Evolutionary conservation across 2,329 filamentous ascomycete genomes (phyloP).

Genomic region (Calcarisporium arbuscula): DNA sequence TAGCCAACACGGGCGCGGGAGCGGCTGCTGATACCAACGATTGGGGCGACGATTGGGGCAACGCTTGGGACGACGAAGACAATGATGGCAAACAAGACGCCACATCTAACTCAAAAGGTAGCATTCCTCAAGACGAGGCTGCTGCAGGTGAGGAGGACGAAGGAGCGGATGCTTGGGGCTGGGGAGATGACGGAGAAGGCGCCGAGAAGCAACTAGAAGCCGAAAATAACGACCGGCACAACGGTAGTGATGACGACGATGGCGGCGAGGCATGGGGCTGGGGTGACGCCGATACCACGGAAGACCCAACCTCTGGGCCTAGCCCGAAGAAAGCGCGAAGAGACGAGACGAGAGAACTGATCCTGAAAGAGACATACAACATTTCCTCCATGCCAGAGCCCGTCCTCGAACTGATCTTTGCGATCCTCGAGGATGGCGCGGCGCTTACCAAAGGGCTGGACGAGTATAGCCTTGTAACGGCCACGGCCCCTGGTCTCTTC

Average conservation of each 20-base stretch:
- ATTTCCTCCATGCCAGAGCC: constrained; percentile 82
- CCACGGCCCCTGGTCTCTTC: constrained; percentile 65
- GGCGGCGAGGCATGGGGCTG: constrained; percentile 73
- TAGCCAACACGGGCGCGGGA: constrained; percentile 48
- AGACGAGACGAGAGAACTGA: constrained; percentile 55
- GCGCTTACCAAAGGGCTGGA: constrained; percentile 49
- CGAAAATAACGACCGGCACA: no score
- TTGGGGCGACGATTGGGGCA: constrained; percentile 73
- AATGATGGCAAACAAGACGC: constrained; percentile 13
- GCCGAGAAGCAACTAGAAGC: constrained; percentile 15
- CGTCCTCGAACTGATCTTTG: constrained; percentile 60
- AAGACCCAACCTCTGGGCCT: constrained; percentile 8
- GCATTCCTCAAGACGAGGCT: constrained; percentile 9
- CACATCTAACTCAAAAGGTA: constrained; percentile 10
- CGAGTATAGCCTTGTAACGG: constrained; percentile 52
- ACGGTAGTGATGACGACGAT: constrained; percentile 44
- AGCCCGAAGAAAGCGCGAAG: constrained; percentile 11
- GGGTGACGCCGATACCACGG: constrained; percentile 44
- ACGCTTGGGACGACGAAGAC: constrained; percentile 63
- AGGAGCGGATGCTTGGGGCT: constrained; percentile 70
- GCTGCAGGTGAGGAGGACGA: constrained; percentile 29
- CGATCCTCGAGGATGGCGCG: constrained; percentile 55
- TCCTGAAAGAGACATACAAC: constrained; percentile 77
- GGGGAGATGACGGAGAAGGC: constrained; percentile 61
- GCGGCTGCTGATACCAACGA: constrained; percentile 46